Base-by-base conservation (phyloP, 345 rosid genomes). In the Melaleuca quinquenervia region DNA sequence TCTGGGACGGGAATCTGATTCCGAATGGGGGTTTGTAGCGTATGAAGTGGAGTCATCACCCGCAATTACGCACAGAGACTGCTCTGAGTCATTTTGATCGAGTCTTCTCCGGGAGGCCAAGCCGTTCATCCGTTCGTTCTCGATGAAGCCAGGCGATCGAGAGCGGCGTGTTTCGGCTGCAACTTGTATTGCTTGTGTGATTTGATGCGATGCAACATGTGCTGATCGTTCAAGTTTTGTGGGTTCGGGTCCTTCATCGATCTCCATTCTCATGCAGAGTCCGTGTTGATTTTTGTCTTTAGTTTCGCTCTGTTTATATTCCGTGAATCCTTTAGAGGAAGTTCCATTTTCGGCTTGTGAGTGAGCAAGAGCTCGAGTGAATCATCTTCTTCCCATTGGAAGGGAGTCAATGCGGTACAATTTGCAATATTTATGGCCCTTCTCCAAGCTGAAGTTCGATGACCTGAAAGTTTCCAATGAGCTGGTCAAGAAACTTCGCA, bases 341-440 rank as follows among this genome's bases (percentile, higher is more conserved):
- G 58, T 54, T 21, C 26, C 21, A 26, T 54, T 54, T 50, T 21
- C 26, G 22, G 58, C 58, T 54, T 54, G 58, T 7, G 26, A 21
- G 58, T 52, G 53, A 51, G 53, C 53, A 51, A 51, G 53, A 51
- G 15, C 53, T 51, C 20, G 20, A 14, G 53, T 18, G 53, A 14
- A 51, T 51, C 13, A 51, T 51, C 53, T 51, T 52, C 58, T 21
- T 7, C 58, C 26, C 58, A 18, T 52, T 32, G 21, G 76, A 36
- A 15, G 76, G 45, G 45, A 64, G 10, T 32, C 10, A 2, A 32
- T 32, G 45, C 32, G 76, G 76, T 0, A 11, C 22, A 89, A 56
- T 82, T 87, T 97, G 14, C 92, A 91, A 89, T 93, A 85, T 74
- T 27, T 93, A 16, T 97, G 99, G 98, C 98, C 99, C 2, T 94